Conservation (phyloP, 1,284 basidiomycete species). For the Puccinia novopanici region DNA sequence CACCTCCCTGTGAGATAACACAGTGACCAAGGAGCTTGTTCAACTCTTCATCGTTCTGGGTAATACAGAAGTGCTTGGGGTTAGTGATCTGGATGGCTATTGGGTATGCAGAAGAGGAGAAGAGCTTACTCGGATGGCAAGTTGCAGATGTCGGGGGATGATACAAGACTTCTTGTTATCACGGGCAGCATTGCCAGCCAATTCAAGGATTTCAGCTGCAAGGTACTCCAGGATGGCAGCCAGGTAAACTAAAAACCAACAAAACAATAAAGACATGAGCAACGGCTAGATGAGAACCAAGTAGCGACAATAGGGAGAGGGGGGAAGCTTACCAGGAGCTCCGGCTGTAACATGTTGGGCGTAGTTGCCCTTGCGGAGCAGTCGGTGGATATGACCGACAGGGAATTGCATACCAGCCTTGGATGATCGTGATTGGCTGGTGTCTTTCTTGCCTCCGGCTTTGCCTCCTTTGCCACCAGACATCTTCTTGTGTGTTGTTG, state of each 20-base stretch:
- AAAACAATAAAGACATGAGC: no score
- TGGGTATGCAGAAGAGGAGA: slow-evolving; percentile 72
- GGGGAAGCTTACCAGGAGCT: slow-evolving; percentile 68
- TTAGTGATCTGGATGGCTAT: slow-evolving; percentile 78
- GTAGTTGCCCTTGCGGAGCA: slow-evolving; percentile 83
- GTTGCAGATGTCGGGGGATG: no score
- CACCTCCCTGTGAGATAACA: slow-evolving; percentile 87
- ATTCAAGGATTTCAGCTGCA: slow-evolving; percentile 81
- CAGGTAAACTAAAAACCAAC: slow-evolving; percentile 78
- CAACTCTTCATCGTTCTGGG: slow-evolving; percentile 70
- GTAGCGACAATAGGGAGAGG: no score
- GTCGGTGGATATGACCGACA: no score
- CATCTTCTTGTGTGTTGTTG: slow-evolving; percentile 11
- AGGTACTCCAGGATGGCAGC: slow-evolving; percentile 82
- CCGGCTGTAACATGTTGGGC: slow-evolving; percentile 73
- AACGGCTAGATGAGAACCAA: no score
- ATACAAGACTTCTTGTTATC: no score
- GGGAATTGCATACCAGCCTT: slow-evolving; percentile 79
- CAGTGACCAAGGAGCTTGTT: slow-evolving; percentile 80
- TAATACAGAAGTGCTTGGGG: no score
- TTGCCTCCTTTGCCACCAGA: no score
- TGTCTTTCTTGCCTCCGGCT: slow-evolving; percentile 45
- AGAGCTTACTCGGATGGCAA: slow-evolving; percentile 75
- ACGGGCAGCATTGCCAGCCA: no score
- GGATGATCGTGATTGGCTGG: slow-evolving; percentile 68